Percentiles rank a stretch among this genome's conserved stretches.
Evolutionary conservation across 2,329 filamentous ascomycete species (phyloP).

Genomic region (Aspergillus flavus): DNA sequence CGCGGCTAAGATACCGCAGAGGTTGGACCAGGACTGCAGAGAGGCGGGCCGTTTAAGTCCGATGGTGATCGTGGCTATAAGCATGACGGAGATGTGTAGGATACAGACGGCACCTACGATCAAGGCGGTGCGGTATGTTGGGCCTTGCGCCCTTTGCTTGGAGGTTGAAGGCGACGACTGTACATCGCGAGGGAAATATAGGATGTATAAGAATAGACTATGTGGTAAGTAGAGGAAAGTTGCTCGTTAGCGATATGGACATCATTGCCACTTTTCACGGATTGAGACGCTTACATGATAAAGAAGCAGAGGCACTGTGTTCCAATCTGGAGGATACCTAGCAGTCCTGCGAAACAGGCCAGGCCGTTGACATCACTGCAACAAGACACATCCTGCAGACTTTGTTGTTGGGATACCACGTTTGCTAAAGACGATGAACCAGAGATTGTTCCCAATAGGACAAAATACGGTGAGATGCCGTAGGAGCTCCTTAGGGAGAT

Average conservation of each 20-base stretch:
- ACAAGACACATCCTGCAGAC: constrained; percentile 79
- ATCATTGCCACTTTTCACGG: not conserved
- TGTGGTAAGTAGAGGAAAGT: not conserved
- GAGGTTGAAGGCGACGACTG: constrained; percentile 47
- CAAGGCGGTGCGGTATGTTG: constrained; percentile 77
- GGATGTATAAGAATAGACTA: constrained; percentile 88
- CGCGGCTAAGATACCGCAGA: constrained; percentile 78
- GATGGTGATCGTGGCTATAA: constrained; percentile 67
- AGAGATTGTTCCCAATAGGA: constrained; percentile 89
- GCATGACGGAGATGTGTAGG: constrained; percentile 71
- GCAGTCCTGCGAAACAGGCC: constrained; percentile 79
- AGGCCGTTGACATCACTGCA: constrained; percentile 79
- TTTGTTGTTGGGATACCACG: constrained; percentile 84
- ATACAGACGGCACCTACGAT: constrained; percentile 73
- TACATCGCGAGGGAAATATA: constrained; percentile 79
- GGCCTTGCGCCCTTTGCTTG: constrained; percentile 50
- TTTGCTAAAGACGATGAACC: constrained; percentile 89
- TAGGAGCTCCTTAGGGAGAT: constrained; percentile 82
- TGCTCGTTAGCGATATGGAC: not conserved
- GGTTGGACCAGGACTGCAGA: constrained; percentile 79
- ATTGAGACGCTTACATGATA: constrained; percentile 69
- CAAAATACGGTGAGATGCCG: constrained; percentile 93
- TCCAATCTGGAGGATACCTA: constrained; percentile 89
- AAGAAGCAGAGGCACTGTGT: constrained; percentile 91
- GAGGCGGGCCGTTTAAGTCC: constrained; percentile 63